Evolutionary conservation across 192 early-diverging fungal genomes (phyloP).

Genomic region (Umbelopsis sp.): DNA sequence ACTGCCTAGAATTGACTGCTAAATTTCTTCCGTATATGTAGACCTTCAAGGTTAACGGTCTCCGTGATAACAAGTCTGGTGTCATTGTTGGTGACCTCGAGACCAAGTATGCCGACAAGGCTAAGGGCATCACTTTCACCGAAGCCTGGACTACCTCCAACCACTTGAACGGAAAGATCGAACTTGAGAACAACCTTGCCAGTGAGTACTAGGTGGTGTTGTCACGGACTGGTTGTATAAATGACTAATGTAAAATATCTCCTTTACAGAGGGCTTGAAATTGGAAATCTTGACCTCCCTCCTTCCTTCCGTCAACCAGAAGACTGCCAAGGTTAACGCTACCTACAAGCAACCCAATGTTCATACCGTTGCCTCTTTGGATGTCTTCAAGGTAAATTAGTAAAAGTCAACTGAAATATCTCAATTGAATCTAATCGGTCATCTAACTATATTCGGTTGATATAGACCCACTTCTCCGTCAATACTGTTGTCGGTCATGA

Average conservation of each 20-base stretch:
- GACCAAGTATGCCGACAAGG: constrained; percentile 96
- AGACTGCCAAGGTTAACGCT: constrained; percentile 78
- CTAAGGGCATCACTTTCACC: constrained; percentile 92
- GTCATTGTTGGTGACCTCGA: constrained; percentile 95
- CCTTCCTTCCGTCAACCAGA: constrained; percentile 81
- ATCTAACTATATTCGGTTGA: neutral
- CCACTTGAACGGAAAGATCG: constrained; percentile 88
- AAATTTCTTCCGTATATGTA: constrained; percentile 30
- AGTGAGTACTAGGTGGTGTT: constrained; percentile 28
- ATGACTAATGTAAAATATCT: neutral
- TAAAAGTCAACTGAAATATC: neutral
- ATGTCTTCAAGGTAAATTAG: constrained; percentile 80
- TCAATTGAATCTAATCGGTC: no score
- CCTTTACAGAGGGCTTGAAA: constrained; percentile 82
- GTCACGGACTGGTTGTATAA: neutral
- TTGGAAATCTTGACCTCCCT: constrained; percentile 85
- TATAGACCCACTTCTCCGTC: constrained; percentile 78
- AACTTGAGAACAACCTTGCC: constrained; percentile 92
- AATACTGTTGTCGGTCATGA: constrained; percentile 89
- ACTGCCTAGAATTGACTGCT: no score
- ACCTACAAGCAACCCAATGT: constrained; percentile 96
- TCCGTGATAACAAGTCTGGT: constrained; percentile 94
- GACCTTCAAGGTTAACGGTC: constrained; percentile 95
- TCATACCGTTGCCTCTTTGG: constrained; percentile 85
- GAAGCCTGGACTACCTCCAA: constrained; percentile 97